These are phyloP conservation scores for Linaria vulgaris DNA, from an alignment of 257 asterid genomes.

Conservation along the genomic window DNA sequence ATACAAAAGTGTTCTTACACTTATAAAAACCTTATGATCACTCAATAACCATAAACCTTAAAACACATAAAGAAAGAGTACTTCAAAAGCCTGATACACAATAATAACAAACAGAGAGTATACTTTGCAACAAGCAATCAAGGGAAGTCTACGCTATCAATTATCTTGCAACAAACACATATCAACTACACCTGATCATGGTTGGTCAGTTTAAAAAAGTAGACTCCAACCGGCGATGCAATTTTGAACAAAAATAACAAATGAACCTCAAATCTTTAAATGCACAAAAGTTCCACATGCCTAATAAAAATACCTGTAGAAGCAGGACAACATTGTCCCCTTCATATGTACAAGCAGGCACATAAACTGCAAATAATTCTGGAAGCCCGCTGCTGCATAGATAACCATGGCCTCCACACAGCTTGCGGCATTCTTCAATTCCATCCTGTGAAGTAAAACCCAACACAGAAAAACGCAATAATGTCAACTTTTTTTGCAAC, in stretches of 20 bases:
- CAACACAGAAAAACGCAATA: too few relatives aligned
- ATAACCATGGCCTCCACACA: conserved; percentile 99
- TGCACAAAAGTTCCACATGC: conserved; percentile 5
- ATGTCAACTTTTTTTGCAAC: neutral
- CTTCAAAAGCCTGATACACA: neutral
- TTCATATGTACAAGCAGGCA: conserved; percentile 99
- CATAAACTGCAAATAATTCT: conserved; percentile 94
- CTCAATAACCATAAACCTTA: neutral
- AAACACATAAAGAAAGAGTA: neutral
- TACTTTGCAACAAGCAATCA: neutral
- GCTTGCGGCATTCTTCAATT: conserved; percentile 91
- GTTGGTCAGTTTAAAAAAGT: conserved; percentile 18
- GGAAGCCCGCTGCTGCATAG: conserved; percentile 98
- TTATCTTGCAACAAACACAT: conserved; percentile 11
- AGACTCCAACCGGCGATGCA: too few relatives aligned
- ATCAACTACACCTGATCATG: conserved; percentile 1
- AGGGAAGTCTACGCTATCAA: neutral
- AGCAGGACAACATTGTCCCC: conserved; percentile 87
- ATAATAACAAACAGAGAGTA: conserved; percentile 5
- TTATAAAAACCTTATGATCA: neutral
- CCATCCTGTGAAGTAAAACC: conserved; percentile 62
- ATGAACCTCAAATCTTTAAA: neutral
- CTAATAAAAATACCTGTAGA: conserved; percentile 59
- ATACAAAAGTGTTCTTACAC: neutral
- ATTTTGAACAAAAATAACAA: neutral